Percentiles rank a stretch among this genome's conserved stretches.
phyloP scores from a whole-genome alignment of 2,329 filamentous ascomycete species.

The Fusarium sp. region DNA sequence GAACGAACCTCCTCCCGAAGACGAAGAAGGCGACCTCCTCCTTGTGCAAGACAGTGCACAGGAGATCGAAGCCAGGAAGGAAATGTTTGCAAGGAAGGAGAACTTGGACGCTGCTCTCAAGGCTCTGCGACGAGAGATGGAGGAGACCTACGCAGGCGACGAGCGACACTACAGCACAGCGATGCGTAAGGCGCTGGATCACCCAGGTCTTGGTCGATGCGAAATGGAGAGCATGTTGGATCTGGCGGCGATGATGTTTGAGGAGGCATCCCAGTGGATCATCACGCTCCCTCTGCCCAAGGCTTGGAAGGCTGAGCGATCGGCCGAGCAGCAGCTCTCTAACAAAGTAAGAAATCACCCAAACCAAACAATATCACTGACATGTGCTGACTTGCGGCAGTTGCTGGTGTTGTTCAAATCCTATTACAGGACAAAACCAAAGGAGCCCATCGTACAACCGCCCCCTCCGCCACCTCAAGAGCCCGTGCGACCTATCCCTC shows the following conservation, averaged over 20 bases:
- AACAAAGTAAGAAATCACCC: constrained; percentile 49
- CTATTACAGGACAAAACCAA: constrained; percentile 53
- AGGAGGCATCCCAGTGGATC: constrained; percentile 57
- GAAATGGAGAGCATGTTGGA: constrained; percentile 58
- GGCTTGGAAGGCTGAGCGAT: constrained; percentile 54
- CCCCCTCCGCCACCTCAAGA: constrained; percentile 36
- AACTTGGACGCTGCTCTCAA: constrained; percentile 69
- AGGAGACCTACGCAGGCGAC: constrained; percentile 54
- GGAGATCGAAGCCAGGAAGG: constrained; percentile 68
- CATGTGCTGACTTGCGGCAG: constrained; percentile 43
- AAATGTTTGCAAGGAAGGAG: constrained; percentile 73
- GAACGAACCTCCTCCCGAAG: constrained; percentile 52
- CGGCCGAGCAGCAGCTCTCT: constrained; percentile 50
- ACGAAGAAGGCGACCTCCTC: constrained; percentile 52
- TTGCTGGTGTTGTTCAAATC: constrained; percentile 54
- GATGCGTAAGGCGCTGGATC: constrained; percentile 58
- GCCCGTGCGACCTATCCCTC: constrained; percentile 44
- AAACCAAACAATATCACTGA: not conserved
- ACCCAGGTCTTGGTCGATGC: constrained; percentile 52
- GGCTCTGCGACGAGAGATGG: constrained; percentile 58
- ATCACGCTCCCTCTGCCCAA: constrained; percentile 56
- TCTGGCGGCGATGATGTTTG: constrained; percentile 61
- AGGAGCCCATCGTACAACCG: constrained; percentile 40
- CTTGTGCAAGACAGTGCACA: constrained; percentile 57
- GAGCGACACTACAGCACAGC: constrained; percentile 55